These are phyloP conservation scores for Cytospora mali DNA, from an alignment of 2,329 filamentous ascomycete species.

Conservation along the genomic window DNA sequence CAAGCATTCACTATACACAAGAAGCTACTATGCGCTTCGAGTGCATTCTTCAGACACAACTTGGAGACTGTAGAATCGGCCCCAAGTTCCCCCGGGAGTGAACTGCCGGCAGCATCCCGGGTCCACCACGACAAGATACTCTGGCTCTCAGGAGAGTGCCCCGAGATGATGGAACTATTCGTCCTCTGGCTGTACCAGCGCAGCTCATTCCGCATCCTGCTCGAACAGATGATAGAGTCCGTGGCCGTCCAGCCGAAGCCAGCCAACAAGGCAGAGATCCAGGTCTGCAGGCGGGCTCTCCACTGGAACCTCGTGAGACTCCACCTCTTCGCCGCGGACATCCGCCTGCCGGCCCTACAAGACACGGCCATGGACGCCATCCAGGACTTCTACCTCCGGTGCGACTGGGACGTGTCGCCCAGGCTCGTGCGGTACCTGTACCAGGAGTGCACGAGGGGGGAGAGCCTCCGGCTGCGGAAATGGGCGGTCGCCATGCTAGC, in stretches of 20 bases:
- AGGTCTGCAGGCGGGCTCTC: conserved; percentile 41
- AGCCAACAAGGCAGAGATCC: conserved; percentile 32
- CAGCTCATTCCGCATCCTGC: conserved; percentile 44
- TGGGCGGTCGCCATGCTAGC: conserved; percentile 64
- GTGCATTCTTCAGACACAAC: conserved; percentile 51
- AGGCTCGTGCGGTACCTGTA: conserved; percentile 56
- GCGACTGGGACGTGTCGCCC: conserved; percentile 60
- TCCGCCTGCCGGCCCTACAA: conserved; percentile 54
- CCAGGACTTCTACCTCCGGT: conserved; percentile 60
- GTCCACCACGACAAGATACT: conserved; percentile 31
- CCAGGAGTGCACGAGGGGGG: conserved; percentile 52
- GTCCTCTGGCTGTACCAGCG: conserved; percentile 55
- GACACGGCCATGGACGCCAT: conserved; percentile 61
- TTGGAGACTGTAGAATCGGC: conserved; percentile 41
- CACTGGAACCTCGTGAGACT: conserved; percentile 60
- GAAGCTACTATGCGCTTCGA: conserved; percentile 49
- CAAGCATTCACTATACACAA: conserved; percentile 47
- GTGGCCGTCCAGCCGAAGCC: conserved; percentile 30
- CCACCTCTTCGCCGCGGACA: conserved; percentile 59
- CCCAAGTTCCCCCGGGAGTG: conserved; percentile 28
- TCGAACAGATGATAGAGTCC: conserved; percentile 45
- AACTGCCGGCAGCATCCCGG: conserved; percentile 35
- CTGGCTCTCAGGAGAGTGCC: conserved; percentile 49
- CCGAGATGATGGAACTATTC: conserved; percentile 57
- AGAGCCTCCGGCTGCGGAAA: conserved; percentile 56